Evolutionary conservation across 2,329 filamentous ascomycete species (phyloP), one percentile per base, ranked within the genome.

Genomic region (Beauveria pseudobassiana): DNA sequence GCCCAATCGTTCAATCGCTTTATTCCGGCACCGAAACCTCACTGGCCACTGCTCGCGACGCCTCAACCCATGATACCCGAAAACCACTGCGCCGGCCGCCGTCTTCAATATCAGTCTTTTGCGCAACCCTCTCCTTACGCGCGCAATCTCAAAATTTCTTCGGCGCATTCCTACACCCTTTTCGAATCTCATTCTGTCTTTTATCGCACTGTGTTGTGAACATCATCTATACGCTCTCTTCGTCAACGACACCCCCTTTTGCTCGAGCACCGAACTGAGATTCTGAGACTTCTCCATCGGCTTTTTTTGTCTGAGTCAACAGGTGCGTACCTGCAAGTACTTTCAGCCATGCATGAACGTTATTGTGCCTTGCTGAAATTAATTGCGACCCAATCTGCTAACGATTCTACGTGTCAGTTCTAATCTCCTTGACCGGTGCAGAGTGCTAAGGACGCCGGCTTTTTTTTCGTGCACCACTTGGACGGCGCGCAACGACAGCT

Each of bases 1-100:
- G 22, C 42, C 42, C 7, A 26, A 54, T 43, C 22, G 14, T 30
- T 51, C 46, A 50, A 51, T 51, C 56, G 46, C 56, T 59, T 51
- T 28, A 3, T 24, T 42, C 28, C 30, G 22, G 22, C 20, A 12
- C 56, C 56, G 38, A 34, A 30, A 43, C 24, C 9, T 43, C 46
- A 28, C 38, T 30, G 40, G n/a, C 26, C 24, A 46, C 46, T 20
- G 40, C 38, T 45, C 49, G 38, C 57, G 38, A 38, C 40, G 14
- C 49, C 49, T 46, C 49, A 40, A 34, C n/a, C 12, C 26, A 52
- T 52, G 49, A 60, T 46, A 59, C 38, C 57, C 40, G 12, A 34
- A 51, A 9, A 53, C 49, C 43, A 38, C 30, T 48, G 57, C 57
- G 57, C 57, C 49, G 57, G 57, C 38, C 57, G 57, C 57, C 34